A percentile compares a stretch with the other conserved stretches of the same genome.
Evolutionary conservation across 179 eudicot species (phyloP).

Genomic region (Beta macrorhiza): DNA sequence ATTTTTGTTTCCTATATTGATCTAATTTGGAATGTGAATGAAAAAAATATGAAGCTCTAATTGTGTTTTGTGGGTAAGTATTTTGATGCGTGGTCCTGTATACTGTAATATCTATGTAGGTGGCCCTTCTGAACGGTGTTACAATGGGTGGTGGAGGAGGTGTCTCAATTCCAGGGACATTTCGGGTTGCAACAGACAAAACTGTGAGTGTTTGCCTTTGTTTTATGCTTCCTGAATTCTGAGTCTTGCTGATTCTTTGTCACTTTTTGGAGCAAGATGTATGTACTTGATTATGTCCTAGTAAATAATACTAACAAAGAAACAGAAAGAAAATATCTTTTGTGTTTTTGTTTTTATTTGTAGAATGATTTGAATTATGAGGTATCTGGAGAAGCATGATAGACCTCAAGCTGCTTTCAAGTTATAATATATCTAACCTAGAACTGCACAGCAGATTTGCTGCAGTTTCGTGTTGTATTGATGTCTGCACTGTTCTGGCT

Average conservation of each 20-base stretch:
- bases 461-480: neutral
- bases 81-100: neutral
- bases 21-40: too few species aligned
- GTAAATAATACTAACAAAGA: neutral
- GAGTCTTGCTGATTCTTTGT: neutral
- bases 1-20: too few species aligned
- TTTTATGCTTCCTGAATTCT: neutral
- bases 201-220: constrained; percentile 50
- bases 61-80: neutral
- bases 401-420: neutral
- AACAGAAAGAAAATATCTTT: neutral
- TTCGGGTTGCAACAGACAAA: constrained; percentile 80
- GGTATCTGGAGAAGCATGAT: neutral
- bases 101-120: constrained; percentile 43
- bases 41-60: neutral
- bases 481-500: neutral
- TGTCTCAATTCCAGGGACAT: constrained; percentile 81
- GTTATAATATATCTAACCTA: neutral
- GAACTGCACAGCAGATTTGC: neutral
- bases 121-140: constrained; percentile 79
- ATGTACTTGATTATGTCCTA: neutral
- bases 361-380: neutral
- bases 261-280: neutral
- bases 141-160: constrained; percentile 97
- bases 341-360: neutral